Base-by-base conservation (phyloP, 352 stramenopile species). In the Phytophthora sp. region DNA sequence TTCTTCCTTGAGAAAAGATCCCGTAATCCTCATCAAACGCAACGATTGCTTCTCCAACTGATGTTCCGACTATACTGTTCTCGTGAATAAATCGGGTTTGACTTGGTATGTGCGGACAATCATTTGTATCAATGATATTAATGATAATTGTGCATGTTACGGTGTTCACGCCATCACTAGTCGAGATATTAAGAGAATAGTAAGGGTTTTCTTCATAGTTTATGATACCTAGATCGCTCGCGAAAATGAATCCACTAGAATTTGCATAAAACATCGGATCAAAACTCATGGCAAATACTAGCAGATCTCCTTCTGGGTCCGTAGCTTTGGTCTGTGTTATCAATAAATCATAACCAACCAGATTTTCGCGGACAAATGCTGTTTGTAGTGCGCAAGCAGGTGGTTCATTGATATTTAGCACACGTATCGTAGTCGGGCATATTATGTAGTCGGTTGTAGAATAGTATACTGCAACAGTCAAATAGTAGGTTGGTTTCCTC, bases 371-470 rank as follows among this genome's bases (percentile, higher is more conserved):
- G 15, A 87, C 12, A 8, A 51, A 23, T 2, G 59, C 24, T 13
- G 59, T 54, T 26, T 78, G 34, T 9, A 15, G 7, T 10, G 9
- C n/a, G 24, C 79, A 89, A 13, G 23, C 37, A 8, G 79, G 79
- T 15, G 79, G 64, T 26, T 89, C 79, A 49, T 87, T 69, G 32
- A 85, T 62, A 43, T 89, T 64, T 18, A 85, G 39, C 20, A 89
- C 62, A 2, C 61, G 52, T 21, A 89, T 52, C 13, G 53, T 34
- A 8, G 79, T 39, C 12, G 59, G 46, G 18, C 79, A 89, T 2
- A 70, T 65, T 26, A 89, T 79, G 27, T 76, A 80, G 12, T 70
- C 23, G 11, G 39, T 31, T 15, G 51, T 21, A 2, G 64, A 66
- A 61, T 84, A 84, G 44, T 64, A 75, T 2, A 66, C 54, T 32